These are phyloP conservation scores for Claviceps quebecensis DNA, from an alignment of 2,329 filamentous ascomycete species.

Conservation along the genomic window DNA sequence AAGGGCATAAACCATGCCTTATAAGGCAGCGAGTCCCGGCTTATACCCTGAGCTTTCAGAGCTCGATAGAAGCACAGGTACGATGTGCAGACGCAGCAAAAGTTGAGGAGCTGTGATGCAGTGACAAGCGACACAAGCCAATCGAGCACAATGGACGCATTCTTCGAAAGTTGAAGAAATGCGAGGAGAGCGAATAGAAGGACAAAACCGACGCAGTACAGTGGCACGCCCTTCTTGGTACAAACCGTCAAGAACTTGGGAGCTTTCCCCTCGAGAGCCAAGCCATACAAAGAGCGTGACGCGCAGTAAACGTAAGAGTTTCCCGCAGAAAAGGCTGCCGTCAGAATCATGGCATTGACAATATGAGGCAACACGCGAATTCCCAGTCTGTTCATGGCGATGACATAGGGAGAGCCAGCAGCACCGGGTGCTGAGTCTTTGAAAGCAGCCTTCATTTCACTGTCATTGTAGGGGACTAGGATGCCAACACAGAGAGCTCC, in stretches of 20 bases:
- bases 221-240: slow-evolving; percentile 52
- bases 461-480: slow-evolving; percentile 54
- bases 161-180: slow-evolving; percentile 58
- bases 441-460: slow-evolving; percentile 47
- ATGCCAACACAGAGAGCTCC: slow-evolving; percentile 61
- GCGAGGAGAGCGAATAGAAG: slow-evolving; percentile 55
- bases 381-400: slow-evolving; percentile 52
- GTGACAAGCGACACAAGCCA: slow-evolving; percentile 61
- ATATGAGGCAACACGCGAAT: slow-evolving; percentile 54
- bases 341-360: slow-evolving; percentile 59
- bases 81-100: slow-evolving; percentile 52
- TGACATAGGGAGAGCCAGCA: slow-evolving; percentile 52
- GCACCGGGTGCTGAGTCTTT: slow-evolving; percentile 45
- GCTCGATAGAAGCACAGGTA: slow-evolving; percentile 63
- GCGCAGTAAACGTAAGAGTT: slow-evolving; percentile 53
- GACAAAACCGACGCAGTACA: slow-evolving; percentile 56
- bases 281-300: slow-evolving; percentile 52
- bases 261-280: slow-evolving; percentile 55
- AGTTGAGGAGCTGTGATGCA: slow-evolving; percentile 62
- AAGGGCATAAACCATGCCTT: slow-evolving; percentile 57
- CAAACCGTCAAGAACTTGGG: slow-evolving; percentile 45
- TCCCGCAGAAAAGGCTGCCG: slow-evolving; percentile 51
- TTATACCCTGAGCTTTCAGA: slow-evolving; percentile 52
- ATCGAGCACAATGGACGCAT: slow-evolving; percentile 50
- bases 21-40: slow-evolving; percentile 55